phyloP scores from a whole-genome alignment of 495 filamentous ascomycete species.

The Xylaria telfairii region DNA sequence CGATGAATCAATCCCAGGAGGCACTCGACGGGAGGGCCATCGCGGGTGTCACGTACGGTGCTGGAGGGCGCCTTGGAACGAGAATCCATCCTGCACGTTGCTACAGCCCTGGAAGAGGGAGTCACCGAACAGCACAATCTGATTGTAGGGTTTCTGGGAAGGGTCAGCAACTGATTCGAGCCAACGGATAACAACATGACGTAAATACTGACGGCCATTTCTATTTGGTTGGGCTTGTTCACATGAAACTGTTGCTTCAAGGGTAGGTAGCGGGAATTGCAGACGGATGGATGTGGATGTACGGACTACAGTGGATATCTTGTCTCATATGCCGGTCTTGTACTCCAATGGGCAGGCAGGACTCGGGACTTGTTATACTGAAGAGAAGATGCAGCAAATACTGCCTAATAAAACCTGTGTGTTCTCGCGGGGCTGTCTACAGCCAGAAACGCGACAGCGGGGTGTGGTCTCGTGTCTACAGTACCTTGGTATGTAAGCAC shows the following conservation, averaged over 20 bases:
- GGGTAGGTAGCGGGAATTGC: not conserved
- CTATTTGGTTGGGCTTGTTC: not conserved
- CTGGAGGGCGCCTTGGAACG: conserved; percentile 73
- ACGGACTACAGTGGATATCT: not conserved
- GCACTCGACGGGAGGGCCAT: not conserved
- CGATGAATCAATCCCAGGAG: conserved; percentile 9
- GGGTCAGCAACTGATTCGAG: not conserved
- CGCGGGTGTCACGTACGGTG: conserved; percentile 56
- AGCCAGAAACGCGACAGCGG: not conserved
- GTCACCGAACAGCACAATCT: conserved; percentile 83
- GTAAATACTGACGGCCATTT: conserved; percentile 37
- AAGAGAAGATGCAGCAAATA: not conserved
- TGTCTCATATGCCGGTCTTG: conserved; percentile 8
- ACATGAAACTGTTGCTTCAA: not conserved
- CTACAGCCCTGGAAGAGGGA: conserved; percentile 73
- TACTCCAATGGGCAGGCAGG: not conserved
- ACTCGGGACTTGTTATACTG: not conserved
- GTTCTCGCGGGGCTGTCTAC: conserved; percentile 1
- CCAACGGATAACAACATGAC: not conserved
- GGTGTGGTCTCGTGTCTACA: conserved; percentile 2
- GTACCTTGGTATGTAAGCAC: too few relatives aligned
- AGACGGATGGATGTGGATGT: not conserved
- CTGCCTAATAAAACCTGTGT: conserved; percentile 4
- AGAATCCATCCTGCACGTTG: conserved; percentile 66
- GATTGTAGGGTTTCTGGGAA: conserved; percentile 52